Evolutionary conservation across 768 basidiomycete genomes (phyloP).

Genomic region (Floccularia luteovirens): DNA sequence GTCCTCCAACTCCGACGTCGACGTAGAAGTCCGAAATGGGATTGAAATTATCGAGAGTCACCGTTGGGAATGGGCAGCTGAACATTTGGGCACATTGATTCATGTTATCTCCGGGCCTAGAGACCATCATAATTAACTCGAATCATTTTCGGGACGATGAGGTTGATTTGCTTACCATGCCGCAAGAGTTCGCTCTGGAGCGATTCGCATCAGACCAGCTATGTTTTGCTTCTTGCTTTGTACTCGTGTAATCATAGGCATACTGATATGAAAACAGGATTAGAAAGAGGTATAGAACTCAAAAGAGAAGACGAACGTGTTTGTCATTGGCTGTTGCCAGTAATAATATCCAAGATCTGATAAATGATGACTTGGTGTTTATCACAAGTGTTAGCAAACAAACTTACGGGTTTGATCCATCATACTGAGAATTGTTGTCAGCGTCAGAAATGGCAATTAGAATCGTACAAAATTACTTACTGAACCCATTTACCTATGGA

Average conservation of each 20-base stretch:
- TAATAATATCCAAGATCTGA: conserved; percentile 55
- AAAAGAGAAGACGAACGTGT: conserved; percentile 30
- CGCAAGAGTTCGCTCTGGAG: conserved; percentile 50
- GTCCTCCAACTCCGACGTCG: conserved; percentile 57
- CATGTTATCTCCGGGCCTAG: conserved; percentile 61
- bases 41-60: conserved; percentile 51
- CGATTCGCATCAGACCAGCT: conserved; percentile 57
- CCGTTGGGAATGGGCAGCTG: conserved; percentile 38
- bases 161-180: conserved; percentile 37
- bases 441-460: not conserved
- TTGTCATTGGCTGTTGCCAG: conserved; percentile 67
- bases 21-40: conserved; percentile 46
- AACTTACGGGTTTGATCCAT: conserved; percentile 62
- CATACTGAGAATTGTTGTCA: conserved; percentile 33
- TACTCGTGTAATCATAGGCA: conserved; percentile 44
- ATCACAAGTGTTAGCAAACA: not conserved
- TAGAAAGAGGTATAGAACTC: not conserved
- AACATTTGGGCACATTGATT: conserved; percentile 45
- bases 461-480: conserved; percentile 20
- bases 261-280: conserved; percentile 20
- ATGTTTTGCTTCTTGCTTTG: conserved; percentile 49
- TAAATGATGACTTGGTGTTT: not conserved
- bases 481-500: conserved; percentile 55
- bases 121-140: not conserved
- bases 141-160: not conserved